These are phyloP conservation scores for Paracorniculantispora psalliotae DNA, from an alignment of 2,329 filamentous ascomycete genomes.

Conservation along the genomic window DNA sequence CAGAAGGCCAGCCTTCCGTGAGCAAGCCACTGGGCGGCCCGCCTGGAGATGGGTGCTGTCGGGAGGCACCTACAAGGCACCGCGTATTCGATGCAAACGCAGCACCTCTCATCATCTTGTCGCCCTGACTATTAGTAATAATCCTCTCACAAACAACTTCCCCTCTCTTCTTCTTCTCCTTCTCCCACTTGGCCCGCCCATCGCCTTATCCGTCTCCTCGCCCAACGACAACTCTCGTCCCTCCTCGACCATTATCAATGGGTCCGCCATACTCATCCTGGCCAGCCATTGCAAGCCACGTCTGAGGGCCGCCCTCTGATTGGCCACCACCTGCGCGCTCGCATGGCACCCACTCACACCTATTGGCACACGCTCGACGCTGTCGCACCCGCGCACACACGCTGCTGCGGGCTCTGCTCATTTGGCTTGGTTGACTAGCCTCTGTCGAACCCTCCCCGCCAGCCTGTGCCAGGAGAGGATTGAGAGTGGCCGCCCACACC, in stretches of 20 bases:
- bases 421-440: background rate
- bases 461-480: no score
- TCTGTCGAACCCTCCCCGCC: background rate
- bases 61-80: no score
- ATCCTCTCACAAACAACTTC: background rate
- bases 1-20: no score
- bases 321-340: background rate
- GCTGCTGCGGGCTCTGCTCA: slow-evolving; percentile 6
- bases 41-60: no score
- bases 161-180: background rate
- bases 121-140: background rate
- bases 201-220: background rate
- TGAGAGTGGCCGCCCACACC: background rate
- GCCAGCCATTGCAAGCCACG: slow-evolving; percentile 3
- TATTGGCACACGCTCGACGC: slow-evolving; percentile 4
- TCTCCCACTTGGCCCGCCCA: background rate
- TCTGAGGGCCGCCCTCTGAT: background rate
- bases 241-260: slow-evolving; percentile 2
- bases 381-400: slow-evolving; percentile 13
- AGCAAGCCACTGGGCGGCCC: no score
- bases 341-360: slow-evolving; percentile 3
- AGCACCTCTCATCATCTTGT: background rate
- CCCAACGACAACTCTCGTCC: background rate
- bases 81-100: no score
- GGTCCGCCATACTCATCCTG: slow-evolving; percentile 1